Evolutionary conservation across 345 rosid genomes (phyloP).

Genomic region (Clarkia xantiana): DNA sequence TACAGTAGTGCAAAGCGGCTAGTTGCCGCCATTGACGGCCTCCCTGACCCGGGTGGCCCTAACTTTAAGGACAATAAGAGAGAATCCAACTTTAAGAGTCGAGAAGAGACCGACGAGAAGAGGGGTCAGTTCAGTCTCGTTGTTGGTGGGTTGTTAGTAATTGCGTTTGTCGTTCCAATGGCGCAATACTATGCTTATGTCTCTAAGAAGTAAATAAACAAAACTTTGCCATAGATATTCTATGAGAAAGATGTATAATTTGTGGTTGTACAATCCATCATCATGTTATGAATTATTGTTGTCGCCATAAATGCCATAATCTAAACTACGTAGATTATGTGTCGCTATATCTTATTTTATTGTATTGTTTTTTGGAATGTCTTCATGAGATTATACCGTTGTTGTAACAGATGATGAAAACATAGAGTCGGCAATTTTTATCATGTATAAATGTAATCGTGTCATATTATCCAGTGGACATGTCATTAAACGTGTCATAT

Average conservation of each 20-base stretch:
- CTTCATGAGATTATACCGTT: too few species aligned
- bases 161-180: constrained; percentile 95
- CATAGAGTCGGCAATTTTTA: too few species aligned
- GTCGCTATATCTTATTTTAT: too few species aligned
- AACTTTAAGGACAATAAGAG: constrained; percentile 49
- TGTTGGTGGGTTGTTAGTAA: constrained; percentile 81
- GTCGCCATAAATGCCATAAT: too few species aligned
- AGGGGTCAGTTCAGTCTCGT: constrained; percentile 92
- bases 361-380: too few species aligned
- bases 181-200: constrained; percentile 91
- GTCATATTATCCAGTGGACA: too few species aligned
- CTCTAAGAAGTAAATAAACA: constrained; percentile 43
- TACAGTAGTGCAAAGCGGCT: constrained; percentile 70
- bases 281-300: too few species aligned
- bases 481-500: too few species aligned
- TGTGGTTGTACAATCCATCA: too few species aligned
- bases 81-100: constrained; percentile 78
- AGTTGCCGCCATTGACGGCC: constrained; percentile 88
- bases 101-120: constrained; percentile 93
- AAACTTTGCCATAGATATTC: not conserved
- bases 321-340: too few species aligned
- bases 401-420: too few species aligned
- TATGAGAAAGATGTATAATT: not conserved
- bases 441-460: too few species aligned
- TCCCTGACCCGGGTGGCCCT: constrained; percentile 93